phyloP scores from a whole-genome alignment of 2,329 filamentous ascomycete species.

The Conoideocrella luteorostrata region DNA sequence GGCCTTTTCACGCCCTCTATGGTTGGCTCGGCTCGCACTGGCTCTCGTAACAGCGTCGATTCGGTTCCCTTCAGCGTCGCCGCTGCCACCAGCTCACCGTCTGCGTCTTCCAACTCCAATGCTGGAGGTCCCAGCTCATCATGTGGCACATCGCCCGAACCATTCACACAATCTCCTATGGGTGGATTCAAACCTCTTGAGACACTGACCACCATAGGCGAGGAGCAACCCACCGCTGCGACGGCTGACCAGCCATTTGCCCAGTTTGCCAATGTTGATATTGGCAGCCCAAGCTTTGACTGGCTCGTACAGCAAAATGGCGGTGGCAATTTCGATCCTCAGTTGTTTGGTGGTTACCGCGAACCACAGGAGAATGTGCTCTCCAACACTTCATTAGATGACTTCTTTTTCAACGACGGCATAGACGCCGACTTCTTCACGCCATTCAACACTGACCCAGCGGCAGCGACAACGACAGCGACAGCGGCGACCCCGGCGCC shows the following conservation, averaged over 20 bases:
- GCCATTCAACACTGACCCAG: conserved; percentile 65
- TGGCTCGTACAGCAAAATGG: conserved; percentile 76
- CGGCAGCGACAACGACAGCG: conserved; percentile 26
- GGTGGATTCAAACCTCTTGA: conserved; percentile 59
- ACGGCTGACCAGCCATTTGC: conserved; percentile 27
- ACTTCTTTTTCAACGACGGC: conserved; percentile 63
- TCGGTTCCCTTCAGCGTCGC: conserved; percentile 40
- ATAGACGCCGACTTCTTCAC: conserved; percentile 76
- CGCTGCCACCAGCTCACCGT: conserved; percentile 57
- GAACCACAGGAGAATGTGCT: conserved; percentile 82
- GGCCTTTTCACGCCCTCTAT: conserved; percentile 54
- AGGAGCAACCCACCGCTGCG: conserved; percentile 47
- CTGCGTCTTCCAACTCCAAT: conserved; percentile 55
- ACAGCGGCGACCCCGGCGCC: background rate
- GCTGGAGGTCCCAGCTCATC: conserved; percentile 51
- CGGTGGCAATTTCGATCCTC: conserved; percentile 81
- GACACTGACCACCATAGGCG: conserved; percentile 57
- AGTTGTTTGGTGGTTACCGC: conserved; percentile 86
- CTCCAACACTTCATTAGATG: conserved; percentile 62
- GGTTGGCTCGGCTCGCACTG: conserved; percentile 37
- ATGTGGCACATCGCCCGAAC: conserved; percentile 73
- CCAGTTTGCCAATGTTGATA: conserved; percentile 26
- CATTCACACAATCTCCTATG: conserved; percentile 63
- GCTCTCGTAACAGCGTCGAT: conserved; percentile 45
- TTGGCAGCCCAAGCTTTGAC: conserved; percentile 55